A percentile compares a stretch with the other conserved stretches of the same genome.
Conservation (phyloP, 768 basidiomycete species). For the Termitomyces sp. region DNA sequence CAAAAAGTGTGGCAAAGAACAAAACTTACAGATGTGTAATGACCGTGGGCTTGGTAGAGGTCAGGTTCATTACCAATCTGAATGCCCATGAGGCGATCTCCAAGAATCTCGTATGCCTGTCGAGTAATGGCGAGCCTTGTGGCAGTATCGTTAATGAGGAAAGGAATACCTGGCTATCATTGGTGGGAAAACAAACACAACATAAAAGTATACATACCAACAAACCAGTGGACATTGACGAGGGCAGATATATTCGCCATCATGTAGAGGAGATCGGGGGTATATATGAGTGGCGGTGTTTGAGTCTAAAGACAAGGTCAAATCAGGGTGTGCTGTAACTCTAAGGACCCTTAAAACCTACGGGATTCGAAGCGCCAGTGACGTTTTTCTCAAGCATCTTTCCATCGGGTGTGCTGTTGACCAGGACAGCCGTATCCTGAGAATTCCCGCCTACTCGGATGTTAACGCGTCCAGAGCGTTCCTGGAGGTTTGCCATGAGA, state of each 20-base stretch:
- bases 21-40: constrained; percentile 26
- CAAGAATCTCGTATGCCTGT: constrained; percentile 60
- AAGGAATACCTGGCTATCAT: constrained; percentile 42
- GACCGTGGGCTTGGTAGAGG: constrained; percentile 42
- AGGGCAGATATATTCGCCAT: constrained; percentile 60
- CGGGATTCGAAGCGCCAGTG: constrained; percentile 18
- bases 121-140: constrained; percentile 57
- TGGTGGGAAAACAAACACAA: background rate
- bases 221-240: constrained; percentile 66
- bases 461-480: constrained; percentile 58
- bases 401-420: constrained; percentile 44
- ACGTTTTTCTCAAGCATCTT: constrained; percentile 23
- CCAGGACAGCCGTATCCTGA: constrained; percentile 62
- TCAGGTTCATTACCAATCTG: constrained; percentile 74
- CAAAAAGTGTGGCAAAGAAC: background rate
- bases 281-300: constrained; percentile 67
- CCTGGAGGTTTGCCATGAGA: constrained; percentile 67
- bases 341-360: background rate
- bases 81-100: constrained; percentile 61
- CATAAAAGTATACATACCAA: constrained; percentile 32
- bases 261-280: constrained; percentile 64
- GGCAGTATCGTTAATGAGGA: constrained; percentile 56
- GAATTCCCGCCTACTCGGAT: constrained; percentile 81
- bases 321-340: background rate
- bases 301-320: constrained; percentile 39